These are phyloP conservation scores for Cyberlindnera mississippiensis DNA, from an alignment of 805 yeast genomes.

Conservation along the genomic window DNA sequence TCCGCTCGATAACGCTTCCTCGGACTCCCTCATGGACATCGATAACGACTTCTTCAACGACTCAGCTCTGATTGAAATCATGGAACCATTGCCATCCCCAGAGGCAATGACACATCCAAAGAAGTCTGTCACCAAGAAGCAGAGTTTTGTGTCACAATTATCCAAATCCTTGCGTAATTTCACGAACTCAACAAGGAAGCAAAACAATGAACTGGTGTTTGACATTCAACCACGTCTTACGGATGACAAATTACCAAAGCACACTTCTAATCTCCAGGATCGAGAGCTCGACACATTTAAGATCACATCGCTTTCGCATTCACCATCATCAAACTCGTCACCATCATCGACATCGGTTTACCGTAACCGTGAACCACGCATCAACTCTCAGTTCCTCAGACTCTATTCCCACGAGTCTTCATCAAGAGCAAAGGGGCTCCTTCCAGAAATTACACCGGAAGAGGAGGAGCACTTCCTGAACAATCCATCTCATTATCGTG, in stretches of 20 bases:
- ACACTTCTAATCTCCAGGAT: slow-evolving; percentile 5
- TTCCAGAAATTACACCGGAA: slow-evolving; percentile 32
- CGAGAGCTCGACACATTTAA: slow-evolving; percentile 27
- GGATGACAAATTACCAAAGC: slow-evolving; percentile 22
- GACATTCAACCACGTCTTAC: slow-evolving; percentile 27
- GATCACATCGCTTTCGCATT: too few species aligned
- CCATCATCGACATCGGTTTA: slow-evolving; percentile 13
- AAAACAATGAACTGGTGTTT: slow-evolving; percentile 23
- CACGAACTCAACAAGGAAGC: too few species aligned
- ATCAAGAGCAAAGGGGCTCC: slow-evolving; percentile 33
- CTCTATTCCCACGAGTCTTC: slow-evolving; percentile 47
- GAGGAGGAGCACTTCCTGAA: slow-evolving; percentile 27
- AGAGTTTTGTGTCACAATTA: slow-evolving; percentile 24
- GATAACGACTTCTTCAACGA: slow-evolving; percentile 22
- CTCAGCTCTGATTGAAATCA: slow-evolving; percentile 3
- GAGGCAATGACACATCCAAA: too few species aligned
- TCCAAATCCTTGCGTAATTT: slow-evolving; percentile 20
- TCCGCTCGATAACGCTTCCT: slow-evolving; percentile 18
- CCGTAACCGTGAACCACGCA: slow-evolving; percentile 42
- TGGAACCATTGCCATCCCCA: slow-evolving; percentile 2
- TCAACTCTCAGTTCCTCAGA: slow-evolving; percentile 46
- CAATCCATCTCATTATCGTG: slow-evolving; percentile 8
- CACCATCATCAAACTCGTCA: slow-evolving; percentile 8
- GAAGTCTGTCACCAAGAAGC: slow-evolving; percentile 12
- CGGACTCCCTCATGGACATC: slow-evolving; percentile 20